These are phyloP conservation scores for Penicillium roqueforti DNA, from an alignment of 495 filamentous ascomycete species.

Conservation along the genomic window DNA sequence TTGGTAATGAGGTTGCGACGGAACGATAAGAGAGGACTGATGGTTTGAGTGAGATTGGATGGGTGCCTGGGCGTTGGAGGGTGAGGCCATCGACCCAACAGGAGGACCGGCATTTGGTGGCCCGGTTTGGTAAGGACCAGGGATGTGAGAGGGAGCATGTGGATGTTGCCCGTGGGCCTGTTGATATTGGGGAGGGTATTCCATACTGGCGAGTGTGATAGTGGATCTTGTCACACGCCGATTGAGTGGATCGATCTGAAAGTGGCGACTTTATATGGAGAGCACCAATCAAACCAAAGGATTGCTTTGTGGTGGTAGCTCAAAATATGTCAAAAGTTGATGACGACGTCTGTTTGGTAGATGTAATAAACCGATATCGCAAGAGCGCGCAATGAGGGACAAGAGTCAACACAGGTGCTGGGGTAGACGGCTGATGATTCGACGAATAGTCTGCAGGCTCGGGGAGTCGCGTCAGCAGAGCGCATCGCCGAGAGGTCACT, in stretches of 20 bases:
- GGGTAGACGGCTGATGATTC: conserved; percentile 39
- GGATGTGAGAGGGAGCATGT: conserved; percentile 48
- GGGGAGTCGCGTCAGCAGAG: conserved; percentile 42
- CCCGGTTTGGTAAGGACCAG: conserved; percentile 45
- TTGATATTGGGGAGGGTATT: conserved; percentile 54
- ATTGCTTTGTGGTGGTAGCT: conserved; percentile 8
- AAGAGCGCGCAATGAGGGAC: conserved; percentile 25
- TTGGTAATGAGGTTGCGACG: conserved; percentile 51
- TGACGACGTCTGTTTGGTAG: conserved; percentile 26
- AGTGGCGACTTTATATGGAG: conserved; percentile 16
- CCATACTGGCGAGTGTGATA: conserved; percentile 40
- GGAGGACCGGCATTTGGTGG: conserved; percentile 44
- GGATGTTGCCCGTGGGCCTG: conserved; percentile 54
- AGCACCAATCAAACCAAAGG: conserved; percentile 17
- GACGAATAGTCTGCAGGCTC: conserved; percentile 41
- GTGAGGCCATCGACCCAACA: conserved; percentile 49
- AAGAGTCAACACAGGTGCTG: conserved; percentile 26
- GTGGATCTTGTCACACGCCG: conserved; percentile 30
- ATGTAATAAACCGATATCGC: conserved; percentile 24
- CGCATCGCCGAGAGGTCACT: conserved; percentile 45
- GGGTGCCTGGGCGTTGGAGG: conserved; percentile 48
- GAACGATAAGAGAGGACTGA: conserved; percentile 51
- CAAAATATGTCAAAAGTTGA: conserved; percentile 10
- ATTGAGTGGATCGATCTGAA: conserved; percentile 23
- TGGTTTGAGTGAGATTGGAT: conserved; percentile 49